These are phyloP conservation scores for Claviceps capensis DNA, from an alignment of 2,329 filamentous ascomycete species.

Conservation along the genomic window DNA sequence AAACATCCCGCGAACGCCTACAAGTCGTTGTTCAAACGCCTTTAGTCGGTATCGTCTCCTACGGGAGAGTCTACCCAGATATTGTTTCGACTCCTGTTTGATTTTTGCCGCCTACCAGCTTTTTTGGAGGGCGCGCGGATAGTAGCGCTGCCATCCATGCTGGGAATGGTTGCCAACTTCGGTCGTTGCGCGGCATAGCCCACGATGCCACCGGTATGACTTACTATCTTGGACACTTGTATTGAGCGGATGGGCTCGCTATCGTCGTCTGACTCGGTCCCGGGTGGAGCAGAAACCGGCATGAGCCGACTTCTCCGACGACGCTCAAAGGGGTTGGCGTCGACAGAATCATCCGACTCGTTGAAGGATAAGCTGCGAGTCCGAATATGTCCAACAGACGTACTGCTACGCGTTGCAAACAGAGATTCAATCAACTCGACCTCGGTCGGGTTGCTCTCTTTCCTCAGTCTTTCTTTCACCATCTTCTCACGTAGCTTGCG, in stretches of 20 bases:
- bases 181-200: constrained; percentile 27
- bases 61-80: constrained; percentile 21
- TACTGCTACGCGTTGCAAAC: constrained; percentile 20
- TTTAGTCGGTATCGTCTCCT: constrained; percentile 23
- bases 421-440: constrained; percentile 30
- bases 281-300: constrained; percentile 17
- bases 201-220: constrained; percentile 13
- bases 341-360: constrained; percentile 20
- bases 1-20: not conserved
- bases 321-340: constrained; percentile 15
- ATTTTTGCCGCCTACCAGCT: constrained; percentile 17
- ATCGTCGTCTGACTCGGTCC: constrained; percentile 21
- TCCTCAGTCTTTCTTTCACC: constrained; percentile 31
- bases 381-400: constrained; percentile 18
- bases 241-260: constrained; percentile 15
- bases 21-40: not conserved
- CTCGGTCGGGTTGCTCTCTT: constrained; percentile 27
- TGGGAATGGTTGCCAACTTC: constrained; percentile 33
- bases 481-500: constrained; percentile 31
- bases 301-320: constrained; percentile 14
- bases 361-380: constrained; percentile 26
- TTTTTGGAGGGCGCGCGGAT: constrained; percentile 17
- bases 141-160: constrained; percentile 22
- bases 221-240: constrained; percentile 12
- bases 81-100: constrained; percentile 15